Conservation (phyloP, 225 moss, liverwort and hornwort species). For the Rhytidiadelphus loreus region DNA sequence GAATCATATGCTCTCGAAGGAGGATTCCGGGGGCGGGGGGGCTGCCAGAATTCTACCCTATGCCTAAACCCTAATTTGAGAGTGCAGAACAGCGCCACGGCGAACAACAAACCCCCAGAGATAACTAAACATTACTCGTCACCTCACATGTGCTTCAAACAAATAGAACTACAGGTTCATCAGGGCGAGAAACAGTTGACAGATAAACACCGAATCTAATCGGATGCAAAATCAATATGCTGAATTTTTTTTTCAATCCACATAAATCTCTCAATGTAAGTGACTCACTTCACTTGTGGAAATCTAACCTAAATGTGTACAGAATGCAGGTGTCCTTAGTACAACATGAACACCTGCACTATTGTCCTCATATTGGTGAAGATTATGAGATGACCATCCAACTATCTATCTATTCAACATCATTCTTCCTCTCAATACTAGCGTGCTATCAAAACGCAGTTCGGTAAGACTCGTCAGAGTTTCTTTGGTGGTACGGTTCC, state of each 20-base stretch:
- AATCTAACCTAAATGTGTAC: neutral
- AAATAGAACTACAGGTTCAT: neutral
- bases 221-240: neutral
- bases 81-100: neutral
- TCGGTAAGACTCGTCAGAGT: slow-evolving; percentile 34
- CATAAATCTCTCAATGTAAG: neutral
- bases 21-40: neutral
- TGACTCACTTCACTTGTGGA: neutral
- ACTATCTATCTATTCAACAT: neutral
- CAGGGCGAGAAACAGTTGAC: neutral
- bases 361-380: neutral
- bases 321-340: neutral
- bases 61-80: neutral
- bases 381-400: neutral
- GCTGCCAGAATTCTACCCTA: neutral
- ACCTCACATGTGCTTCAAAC: neutral
- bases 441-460: neutral
- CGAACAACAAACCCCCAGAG: neutral
- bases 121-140: neutral
- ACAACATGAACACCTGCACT: neutral
- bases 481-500: slow-evolving; percentile 41
- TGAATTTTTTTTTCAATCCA: neutral
- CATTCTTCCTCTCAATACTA: neutral
- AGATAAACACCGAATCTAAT: neutral
- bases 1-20: neutral